phyloP scores from a whole-genome alignment of 768 basidiomycete species.

The Panellus pusillus region DNA sequence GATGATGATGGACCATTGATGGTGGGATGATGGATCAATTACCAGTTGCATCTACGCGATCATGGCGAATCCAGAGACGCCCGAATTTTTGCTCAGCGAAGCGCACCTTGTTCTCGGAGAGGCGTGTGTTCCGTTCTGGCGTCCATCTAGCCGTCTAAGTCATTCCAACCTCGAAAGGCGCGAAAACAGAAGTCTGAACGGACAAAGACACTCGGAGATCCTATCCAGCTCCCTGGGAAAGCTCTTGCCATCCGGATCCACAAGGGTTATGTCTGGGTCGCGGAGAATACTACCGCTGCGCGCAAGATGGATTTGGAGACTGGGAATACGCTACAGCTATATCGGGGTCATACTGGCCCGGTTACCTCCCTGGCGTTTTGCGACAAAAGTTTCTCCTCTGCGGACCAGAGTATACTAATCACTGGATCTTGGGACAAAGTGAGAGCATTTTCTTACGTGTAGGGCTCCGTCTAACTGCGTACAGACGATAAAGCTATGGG shows the following conservation, averaged over 20 bases:
- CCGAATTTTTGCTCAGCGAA: constrained; percentile 71
- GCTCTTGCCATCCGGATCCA: constrained; percentile 69
- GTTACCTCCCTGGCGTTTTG: constrained; percentile 81
- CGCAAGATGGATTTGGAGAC: constrained; percentile 81
- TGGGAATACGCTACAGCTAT: constrained; percentile 74
- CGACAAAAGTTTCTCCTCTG: constrained; percentile 39
- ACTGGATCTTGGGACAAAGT: constrained; percentile 96
- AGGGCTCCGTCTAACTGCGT: constrained; percentile 13
- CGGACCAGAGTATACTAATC: constrained; percentile 58
- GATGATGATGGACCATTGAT: too few relatives aligned
- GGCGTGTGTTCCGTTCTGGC: constrained; percentile 37
- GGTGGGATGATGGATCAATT: too few relatives aligned
- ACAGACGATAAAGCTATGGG: constrained; percentile 88
- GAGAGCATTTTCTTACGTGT: not conserved
- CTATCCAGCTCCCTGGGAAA: constrained; percentile 75
- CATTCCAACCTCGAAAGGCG: constrained; percentile 41
- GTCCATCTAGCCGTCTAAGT: not conserved
- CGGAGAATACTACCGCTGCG: constrained; percentile 78
- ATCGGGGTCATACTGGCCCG: constrained; percentile 84
- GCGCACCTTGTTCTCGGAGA: constrained; percentile 65
- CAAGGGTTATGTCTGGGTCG: constrained; percentile 77
- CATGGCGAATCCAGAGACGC: constrained; percentile 29
- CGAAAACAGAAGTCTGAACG: constrained; percentile 71
- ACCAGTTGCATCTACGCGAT: not conserved
- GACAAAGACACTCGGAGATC: constrained; percentile 71